phyloP scores from a whole-genome alignment of 1,284 basidiomycete genomes.

The Wallemia ichthyophaga region DNA sequence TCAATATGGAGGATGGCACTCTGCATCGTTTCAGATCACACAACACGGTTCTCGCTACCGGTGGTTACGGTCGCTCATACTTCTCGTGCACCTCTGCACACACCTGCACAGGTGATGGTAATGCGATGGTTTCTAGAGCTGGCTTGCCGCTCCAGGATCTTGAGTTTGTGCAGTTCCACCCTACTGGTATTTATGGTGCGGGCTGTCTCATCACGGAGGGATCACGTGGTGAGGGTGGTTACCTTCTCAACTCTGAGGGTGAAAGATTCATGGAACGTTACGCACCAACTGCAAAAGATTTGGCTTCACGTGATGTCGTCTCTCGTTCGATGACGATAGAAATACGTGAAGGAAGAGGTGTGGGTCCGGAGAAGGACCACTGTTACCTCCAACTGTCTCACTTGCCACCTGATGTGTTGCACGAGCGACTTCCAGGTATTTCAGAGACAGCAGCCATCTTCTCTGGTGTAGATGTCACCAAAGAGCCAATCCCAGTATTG shows the following conservation, averaged over 20 bases:
- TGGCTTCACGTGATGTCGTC: constrained; percentile 96
- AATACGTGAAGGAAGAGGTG: constrained; percentile 94
- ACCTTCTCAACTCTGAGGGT: constrained; percentile 91
- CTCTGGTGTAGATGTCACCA: constrained; percentile 95
- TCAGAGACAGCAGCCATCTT: constrained; percentile 99
- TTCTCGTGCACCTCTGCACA: constrained; percentile 98
- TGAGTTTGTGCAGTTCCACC: constrained; percentile 99
- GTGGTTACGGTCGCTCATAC: constrained; percentile 94
- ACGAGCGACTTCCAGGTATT: constrained; percentile 94
- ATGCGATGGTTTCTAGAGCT: constrained; percentile 91
- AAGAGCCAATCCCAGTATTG: constrained; percentile 91
- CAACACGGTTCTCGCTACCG: constrained; percentile 94
- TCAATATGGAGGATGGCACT: constrained; percentile 99
- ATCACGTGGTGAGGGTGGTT: constrained; percentile 96
- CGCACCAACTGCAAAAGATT: constrained; percentile 95
- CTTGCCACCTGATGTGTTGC: constrained; percentile 77
- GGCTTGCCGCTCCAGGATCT: constrained; percentile 89
- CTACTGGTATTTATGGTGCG: constrained; percentile 97
- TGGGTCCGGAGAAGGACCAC: constrained; percentile 96
- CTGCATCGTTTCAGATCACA: constrained; percentile 94
- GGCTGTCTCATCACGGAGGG: constrained; percentile 98
- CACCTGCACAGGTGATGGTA: constrained; percentile 96
- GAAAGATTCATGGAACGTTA: constrained; percentile 99
- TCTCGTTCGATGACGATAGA: constrained; percentile 98
- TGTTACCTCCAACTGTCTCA: constrained; percentile 91